Evolutionary conservation across 2,329 filamentous ascomycete species (phyloP).

Genomic region (Didymella sp.): DNA sequence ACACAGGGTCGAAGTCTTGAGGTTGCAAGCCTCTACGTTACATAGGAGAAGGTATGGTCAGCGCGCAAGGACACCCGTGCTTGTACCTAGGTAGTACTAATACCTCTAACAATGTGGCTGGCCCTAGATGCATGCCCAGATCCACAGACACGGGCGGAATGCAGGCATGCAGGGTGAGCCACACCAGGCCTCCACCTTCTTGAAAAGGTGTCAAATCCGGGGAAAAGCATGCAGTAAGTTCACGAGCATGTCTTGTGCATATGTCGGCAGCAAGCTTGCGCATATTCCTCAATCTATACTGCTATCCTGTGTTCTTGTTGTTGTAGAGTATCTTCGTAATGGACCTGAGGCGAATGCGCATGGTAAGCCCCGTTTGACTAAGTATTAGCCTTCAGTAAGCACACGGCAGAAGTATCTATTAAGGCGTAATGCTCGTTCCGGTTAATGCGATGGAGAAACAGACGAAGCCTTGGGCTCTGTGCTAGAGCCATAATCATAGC

Average conservation of each 20-base stretch:
- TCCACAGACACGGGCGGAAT: constrained; percentile 4
- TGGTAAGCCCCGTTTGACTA: not conserved
- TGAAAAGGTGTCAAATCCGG: constrained; percentile 13
- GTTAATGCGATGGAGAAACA: constrained; percentile 1
- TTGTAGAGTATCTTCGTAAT: not conserved
- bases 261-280: constrained; percentile 3
- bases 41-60: constrained; percentile 6
- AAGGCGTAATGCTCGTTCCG: constrained; percentile 2
- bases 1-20: constrained; percentile 7
- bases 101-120: constrained; percentile 5
- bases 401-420: constrained; percentile 1
- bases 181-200: constrained; percentile 16
- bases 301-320: not conserved
- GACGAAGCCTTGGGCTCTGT: not conserved
- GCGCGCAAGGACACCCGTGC: constrained; percentile 7
- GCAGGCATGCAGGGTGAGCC: constrained; percentile 13
- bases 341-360: not conserved
- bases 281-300: not conserved
- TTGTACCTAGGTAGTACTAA: not conserved
- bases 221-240: constrained; percentile 2
- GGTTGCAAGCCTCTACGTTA: constrained; percentile 8
- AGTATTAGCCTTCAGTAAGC: not conserved
- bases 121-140: constrained; percentile 4
- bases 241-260: not conserved
- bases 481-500: constrained; percentile 4